A percentile compares a stretch with the other conserved stretches of the same genome.
These are phyloP conservation scores for Sergeia podlipaevii DNA, from an alignment of 208 protist genomes.

Conservation along the genomic window DNA sequence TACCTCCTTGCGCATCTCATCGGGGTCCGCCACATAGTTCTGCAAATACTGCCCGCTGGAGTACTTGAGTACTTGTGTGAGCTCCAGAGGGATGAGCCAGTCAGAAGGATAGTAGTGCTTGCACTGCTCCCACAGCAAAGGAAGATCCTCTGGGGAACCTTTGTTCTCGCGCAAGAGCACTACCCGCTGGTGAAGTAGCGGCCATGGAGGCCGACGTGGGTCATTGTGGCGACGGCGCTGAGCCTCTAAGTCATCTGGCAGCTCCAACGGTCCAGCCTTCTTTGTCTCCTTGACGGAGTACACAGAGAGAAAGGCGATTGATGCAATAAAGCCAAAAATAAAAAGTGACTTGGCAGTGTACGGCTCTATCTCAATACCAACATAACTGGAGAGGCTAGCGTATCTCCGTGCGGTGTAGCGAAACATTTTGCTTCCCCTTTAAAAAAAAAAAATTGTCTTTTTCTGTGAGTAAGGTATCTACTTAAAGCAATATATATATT, in stretches of 20 bases:
- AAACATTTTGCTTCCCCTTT: constrained; percentile 28
- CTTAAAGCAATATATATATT: no score
- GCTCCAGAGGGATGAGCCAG: constrained; percentile 83
- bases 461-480: no score
- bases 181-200: constrained; percentile 76
- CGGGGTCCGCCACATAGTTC: constrained; percentile 78
- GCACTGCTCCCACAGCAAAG: constrained; percentile 79
- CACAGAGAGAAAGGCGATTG: constrained; percentile 63
- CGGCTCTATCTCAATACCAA: constrained; percentile 60
- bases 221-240: constrained; percentile 63
- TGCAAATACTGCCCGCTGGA: constrained; percentile 69
- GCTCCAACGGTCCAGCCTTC: constrained; percentile 68
- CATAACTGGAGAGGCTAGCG: constrained; percentile 47
- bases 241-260: constrained; percentile 64
- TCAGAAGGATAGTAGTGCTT: constrained; percentile 81
- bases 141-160: constrained; percentile 61
- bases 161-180: constrained; percentile 82
- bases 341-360: constrained; percentile 84
- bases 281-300: constrained; percentile 79
- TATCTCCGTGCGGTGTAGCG: constrained; percentile 37
- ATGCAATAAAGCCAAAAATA: constrained; percentile 74
- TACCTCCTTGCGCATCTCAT: constrained; percentile 78
- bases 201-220: constrained; percentile 77
- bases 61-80: constrained; percentile 86
- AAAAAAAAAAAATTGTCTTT: neutral